These are phyloP conservation scores for Phytopythium kandeliae DNA, from an alignment of 352 stramenopile genomes.

Conservation along the genomic window DNA sequence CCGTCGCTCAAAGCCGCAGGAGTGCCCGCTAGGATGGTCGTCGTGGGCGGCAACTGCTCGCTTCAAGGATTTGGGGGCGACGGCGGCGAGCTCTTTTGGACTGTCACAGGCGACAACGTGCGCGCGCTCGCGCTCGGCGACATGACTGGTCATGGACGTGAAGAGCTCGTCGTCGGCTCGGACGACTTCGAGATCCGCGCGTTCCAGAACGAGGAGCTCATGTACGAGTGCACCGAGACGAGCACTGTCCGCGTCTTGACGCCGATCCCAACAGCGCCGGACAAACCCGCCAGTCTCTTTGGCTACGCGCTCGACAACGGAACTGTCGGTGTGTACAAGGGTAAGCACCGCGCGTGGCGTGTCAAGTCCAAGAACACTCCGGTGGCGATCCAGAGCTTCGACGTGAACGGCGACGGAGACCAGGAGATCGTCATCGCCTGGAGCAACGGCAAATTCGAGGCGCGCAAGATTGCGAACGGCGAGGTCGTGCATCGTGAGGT, in stretches of 20 bases:
- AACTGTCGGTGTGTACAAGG: constrained; percentile 91
- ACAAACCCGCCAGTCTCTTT: constrained; percentile 36
- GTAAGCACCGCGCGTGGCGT: constrained; percentile 82
- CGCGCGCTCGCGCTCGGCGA: constrained; percentile 75
- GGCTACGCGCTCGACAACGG: constrained; percentile 89
- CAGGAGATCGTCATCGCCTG: constrained; percentile 88
- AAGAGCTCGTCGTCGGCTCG: constrained; percentile 85
- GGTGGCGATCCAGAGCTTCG: constrained; percentile 78
- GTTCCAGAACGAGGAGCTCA: constrained; percentile 87
- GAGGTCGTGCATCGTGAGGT: constrained; percentile 83
- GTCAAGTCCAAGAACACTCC: constrained; percentile 90
- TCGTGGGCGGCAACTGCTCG: constrained; percentile 92
- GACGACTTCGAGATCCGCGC: constrained; percentile 90
- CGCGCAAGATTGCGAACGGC: constrained; percentile 65
- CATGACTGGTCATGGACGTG: constrained; percentile 51
- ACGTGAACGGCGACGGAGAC: constrained; percentile 89
- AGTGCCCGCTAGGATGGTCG: constrained; percentile 56
- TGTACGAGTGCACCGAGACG: constrained; percentile 88
- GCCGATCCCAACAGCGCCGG: constrained; percentile 39
- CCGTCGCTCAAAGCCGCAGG: constrained; percentile 28
- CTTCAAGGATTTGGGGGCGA: constrained; percentile 83
- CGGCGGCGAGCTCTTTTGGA: constrained; percentile 88
- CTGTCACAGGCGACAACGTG: constrained; percentile 89
- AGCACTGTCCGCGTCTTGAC: constrained; percentile 68
- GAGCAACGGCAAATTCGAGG: constrained; percentile 88